Conservation (phyloP, 2,329 filamentous ascomycete genomes). For the Ophiocordyceps camponoti-leonardi region DNA sequence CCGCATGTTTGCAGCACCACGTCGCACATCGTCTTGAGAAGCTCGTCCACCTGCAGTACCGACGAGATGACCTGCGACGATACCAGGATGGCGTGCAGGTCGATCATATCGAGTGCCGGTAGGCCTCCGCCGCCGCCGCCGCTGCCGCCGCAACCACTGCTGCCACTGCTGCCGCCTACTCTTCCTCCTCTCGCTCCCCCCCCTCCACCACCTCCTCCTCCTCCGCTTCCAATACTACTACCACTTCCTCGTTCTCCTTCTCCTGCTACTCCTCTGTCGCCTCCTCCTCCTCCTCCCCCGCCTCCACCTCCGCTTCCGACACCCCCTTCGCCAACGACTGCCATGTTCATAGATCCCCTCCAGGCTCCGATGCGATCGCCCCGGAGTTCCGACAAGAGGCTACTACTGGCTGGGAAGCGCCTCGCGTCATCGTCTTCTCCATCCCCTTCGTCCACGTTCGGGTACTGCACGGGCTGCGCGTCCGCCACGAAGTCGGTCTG, state of each 20-base stretch:
- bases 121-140: slow-evolving; percentile 41
- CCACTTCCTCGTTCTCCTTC: too few species aligned
- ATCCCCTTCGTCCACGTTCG: slow-evolving; percentile 26
- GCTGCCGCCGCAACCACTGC: too few species aligned
- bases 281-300: too few species aligned
- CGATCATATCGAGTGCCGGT: slow-evolving; percentile 67
- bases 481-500: slow-evolving; percentile 57
- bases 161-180: too few species aligned
- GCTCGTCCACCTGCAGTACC: slow-evolving; percentile 55
- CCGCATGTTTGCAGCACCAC: slow-evolving; percentile 67
- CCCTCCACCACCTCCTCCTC: too few species aligned
- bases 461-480: slow-evolving; percentile 32
- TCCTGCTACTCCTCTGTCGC: too few species aligned
- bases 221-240: too few species aligned
- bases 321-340: background rate
- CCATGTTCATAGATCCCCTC: slow-evolving; percentile 37
- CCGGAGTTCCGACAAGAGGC: slow-evolving; percentile 29
- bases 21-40: slow-evolving; percentile 66
- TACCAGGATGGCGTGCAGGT: slow-evolving; percentile 60
- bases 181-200: too few species aligned
- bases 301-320: background rate
- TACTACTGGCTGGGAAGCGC: slow-evolving; percentile 24
- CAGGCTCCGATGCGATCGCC: slow-evolving; percentile 45
- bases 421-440: slow-evolving; percentile 19
- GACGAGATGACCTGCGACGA: slow-evolving; percentile 69